Evolutionary conservation across 495 filamentous ascomycete species (phyloP).

Genomic region (Trichoderma gamsii): DNA sequence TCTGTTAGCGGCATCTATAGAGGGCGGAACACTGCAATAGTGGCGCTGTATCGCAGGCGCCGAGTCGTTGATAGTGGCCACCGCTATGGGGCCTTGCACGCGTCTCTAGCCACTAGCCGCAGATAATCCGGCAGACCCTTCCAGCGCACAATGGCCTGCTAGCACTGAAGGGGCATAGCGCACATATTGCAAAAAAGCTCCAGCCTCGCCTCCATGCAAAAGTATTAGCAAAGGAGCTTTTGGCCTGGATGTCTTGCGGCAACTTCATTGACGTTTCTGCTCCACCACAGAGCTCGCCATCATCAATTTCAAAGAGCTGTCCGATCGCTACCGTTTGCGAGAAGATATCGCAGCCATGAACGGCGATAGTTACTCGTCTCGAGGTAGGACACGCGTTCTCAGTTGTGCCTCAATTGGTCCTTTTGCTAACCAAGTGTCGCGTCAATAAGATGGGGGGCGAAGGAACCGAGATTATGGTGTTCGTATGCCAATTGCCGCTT

Average conservation of each 20-base stretch:
- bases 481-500: constrained; percentile 6
- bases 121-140: constrained; percentile 5
- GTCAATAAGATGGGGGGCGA: constrained; percentile 51
- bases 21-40: background rate
- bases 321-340: background rate
- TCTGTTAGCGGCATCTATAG: background rate
- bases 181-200: constrained; percentile 28
- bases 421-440: constrained; percentile 18
- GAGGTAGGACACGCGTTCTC: constrained; percentile 48
- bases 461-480: constrained; percentile 42
- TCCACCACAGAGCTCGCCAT: background rate
- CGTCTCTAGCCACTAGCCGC: constrained; percentile 8
- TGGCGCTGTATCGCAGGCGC: background rate
- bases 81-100: background rate
- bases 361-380: constrained; percentile 77
- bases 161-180: constrained; percentile 20
- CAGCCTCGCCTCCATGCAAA: constrained; percentile 28
- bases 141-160: constrained; percentile 18
- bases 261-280: background rate
- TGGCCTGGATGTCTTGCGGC: background rate
- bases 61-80: background rate
- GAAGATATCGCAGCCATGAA: constrained; percentile 55
- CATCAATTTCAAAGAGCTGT: background rate
- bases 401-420: constrained; percentile 4
- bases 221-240: constrained; percentile 12